These are phyloP conservation scores for Cicer judaicum DNA, from an alignment of 306 rosid genomes.

Conservation along the genomic window DNA sequence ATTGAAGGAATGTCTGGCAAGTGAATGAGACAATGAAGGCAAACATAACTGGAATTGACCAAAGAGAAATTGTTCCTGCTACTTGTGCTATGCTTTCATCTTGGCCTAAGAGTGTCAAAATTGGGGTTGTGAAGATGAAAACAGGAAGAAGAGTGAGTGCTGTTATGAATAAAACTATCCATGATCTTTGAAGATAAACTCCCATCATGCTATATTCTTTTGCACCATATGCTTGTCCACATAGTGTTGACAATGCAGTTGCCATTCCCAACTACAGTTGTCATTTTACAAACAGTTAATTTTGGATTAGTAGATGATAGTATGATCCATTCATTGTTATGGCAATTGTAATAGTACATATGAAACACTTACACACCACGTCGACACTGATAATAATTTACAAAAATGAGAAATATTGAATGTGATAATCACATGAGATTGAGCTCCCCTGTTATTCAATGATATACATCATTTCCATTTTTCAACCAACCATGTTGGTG, in stretches of 20 bases:
- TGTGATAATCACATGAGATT: not conserved
- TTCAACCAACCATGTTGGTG: not conserved
- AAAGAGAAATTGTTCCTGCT: conserved; percentile 52
- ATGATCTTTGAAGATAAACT: conserved; percentile 65
- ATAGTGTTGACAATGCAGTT: conserved; percentile 61
- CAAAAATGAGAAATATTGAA: too few relatives aligned
- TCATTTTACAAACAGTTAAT: conserved; percentile 3
- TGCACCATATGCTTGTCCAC: conserved; percentile 73
- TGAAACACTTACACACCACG: too few relatives aligned
- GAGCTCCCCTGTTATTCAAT: not conserved
- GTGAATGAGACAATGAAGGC: conserved; percentile 53
- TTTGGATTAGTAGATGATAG: not conserved
- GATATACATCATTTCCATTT: not conserved
- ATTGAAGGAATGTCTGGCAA: conserved; percentile 59
- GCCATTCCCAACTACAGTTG: conserved; percentile 61
- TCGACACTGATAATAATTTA: too few relatives aligned
- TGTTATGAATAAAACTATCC: conserved; percentile 46
- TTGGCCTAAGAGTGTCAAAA: conserved; percentile 52
- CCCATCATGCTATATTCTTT: conserved; percentile 64
- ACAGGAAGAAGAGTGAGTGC: conserved; percentile 49
- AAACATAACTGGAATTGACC: conserved; percentile 50
- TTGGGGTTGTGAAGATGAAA: conserved; percentile 54
- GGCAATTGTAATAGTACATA: not conserved
- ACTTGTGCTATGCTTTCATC: conserved; percentile 46
- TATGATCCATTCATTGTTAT: not conserved